Evolutionary conservation across 164 flowering plant species (phyloP), one percentile per base, ranked within the genome.

Genomic region (Umbilicus rupestris): DNA sequence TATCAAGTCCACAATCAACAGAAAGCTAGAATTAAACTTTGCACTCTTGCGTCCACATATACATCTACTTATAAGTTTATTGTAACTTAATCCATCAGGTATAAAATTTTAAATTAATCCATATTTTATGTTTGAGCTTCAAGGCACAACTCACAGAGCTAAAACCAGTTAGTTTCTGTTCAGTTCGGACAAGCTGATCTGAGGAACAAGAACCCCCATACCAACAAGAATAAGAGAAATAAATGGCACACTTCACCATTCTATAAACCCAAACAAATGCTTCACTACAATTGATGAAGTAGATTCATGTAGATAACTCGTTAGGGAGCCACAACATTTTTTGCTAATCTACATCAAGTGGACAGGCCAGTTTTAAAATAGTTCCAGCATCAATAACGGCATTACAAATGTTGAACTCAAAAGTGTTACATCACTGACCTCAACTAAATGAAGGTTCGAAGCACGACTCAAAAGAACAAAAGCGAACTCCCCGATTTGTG

Each of bases 401-500:
- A 55, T n/a, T n/a, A 47, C 55, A 5, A 47, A n/a, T 47, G 8
- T 20, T 24, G 9, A 2, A 55, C 33, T n/a, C 2, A 15, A 22
- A 45, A 66, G 22, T 59, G 66, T 67, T 20, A 50, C 50, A 22
- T 22, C 57, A 79, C 80, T 60, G 29, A 92, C 98, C 96, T 90
- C 98, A 72, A 92, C 89, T 71, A 92, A 83, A 76, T 87, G 86
- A 79, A 90, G 87, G 81, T 92, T 88, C 46, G 98, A 90, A 67
- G 98, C 98, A 65, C 96, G 96, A 69, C 98, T 92, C 62, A 92
- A 85, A 78, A 92, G 93, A 75, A 92, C 96, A 79, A 92, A 92
- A 73, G 98, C 93, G 75, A 92, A 92, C 75, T 92, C 96, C 60
- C 98, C 98, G 70, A 92, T 92, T 72, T 92, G 98, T 37, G 98